phyloP scores from a whole-genome alignment of 2,329 filamentous ascomycete species.

The Pseudocercospora cruenta region DNA sequence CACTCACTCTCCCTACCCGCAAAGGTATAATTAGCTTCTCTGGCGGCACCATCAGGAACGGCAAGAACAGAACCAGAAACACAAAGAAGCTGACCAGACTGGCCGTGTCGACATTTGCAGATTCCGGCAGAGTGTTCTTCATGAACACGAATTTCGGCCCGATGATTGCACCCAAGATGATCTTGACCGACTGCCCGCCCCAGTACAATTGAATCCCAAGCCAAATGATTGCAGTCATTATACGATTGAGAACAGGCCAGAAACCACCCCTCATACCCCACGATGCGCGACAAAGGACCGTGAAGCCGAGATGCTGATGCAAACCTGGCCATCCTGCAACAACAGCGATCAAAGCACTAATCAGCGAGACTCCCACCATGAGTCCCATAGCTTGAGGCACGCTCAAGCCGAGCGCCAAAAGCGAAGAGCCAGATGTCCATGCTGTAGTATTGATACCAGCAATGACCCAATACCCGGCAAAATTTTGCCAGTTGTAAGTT shows the following conservation, averaged over 20 bases:
- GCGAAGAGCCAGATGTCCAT: constrained; percentile 20
- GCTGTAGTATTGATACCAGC: constrained; percentile 24
- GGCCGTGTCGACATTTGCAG: constrained; percentile 23
- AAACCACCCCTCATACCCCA: constrained; percentile 30
- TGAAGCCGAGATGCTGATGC: constrained; percentile 42
- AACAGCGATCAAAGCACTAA: constrained; percentile 40
- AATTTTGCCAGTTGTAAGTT: constrained; percentile 23
- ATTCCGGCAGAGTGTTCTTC: constrained; percentile 21
- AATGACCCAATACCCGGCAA: constrained; percentile 24
- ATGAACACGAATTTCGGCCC: constrained; percentile 14
- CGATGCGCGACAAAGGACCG: constrained; percentile 35
- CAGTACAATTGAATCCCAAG: constrained; percentile 31
- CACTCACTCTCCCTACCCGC: constrained; percentile 2
- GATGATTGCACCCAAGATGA: constrained; percentile 23
- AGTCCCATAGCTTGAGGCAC: constrained; percentile 34
- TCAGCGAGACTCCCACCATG: constrained; percentile 41
- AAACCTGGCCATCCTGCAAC: constrained; percentile 42
- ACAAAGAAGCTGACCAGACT: constrained; percentile 23
- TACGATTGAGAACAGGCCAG: constrained; percentile 30
- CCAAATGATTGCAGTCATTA: constrained; percentile 32
- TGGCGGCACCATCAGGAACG: constrained; percentile 16
- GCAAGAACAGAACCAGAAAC: constrained; percentile 19
- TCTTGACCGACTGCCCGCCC: constrained; percentile 24
- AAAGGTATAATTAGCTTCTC: constrained; percentile 19
- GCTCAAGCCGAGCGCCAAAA: constrained; percentile 17